Percentiles rank a stretch among this genome's conserved stretches.
Evolutionary conservation across 345 rosid species (phyloP).

Genomic region (Moricandia arvensis): DNA sequence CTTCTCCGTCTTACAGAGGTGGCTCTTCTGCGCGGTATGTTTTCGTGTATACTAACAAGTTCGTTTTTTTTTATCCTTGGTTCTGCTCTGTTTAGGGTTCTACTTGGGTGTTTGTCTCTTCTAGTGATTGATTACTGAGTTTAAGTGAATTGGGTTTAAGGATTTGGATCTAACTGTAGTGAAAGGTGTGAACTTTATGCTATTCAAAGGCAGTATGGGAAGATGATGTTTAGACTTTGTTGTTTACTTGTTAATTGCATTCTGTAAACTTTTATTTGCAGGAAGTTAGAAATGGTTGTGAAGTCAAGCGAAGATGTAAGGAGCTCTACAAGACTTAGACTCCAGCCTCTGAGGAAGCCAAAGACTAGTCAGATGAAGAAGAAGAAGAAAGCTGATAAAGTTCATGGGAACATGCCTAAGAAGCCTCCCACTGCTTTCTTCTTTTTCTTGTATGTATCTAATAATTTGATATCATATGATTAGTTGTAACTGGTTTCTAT

Average conservation of each 20-base stretch:
- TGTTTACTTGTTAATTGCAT: background rate
- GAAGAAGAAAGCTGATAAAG: slow-evolving; percentile 44
- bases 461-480: background rate
- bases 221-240: background rate
- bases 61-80: background rate
- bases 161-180: background rate
- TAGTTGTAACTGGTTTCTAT: background rate
- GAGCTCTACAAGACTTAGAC: slow-evolving; percentile 35
- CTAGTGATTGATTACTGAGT: background rate
- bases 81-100: slow-evolving; percentile 19
- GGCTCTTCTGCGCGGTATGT: slow-evolving; percentile 30
- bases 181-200: background rate
- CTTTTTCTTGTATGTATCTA: slow-evolving; percentile 61
- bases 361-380: slow-evolving; percentile 32
- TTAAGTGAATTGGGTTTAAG: background rate
- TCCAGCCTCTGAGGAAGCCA: slow-evolving; percentile 34
- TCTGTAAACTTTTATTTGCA: background rate
- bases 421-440: slow-evolving; percentile 95
- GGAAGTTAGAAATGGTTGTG: slow-evolving; percentile 41
- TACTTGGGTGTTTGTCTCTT: background rate
- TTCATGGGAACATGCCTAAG: slow-evolving; percentile 65
- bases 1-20: slow-evolving; percentile 15
- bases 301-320: slow-evolving; percentile 32
- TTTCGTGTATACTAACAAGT: background rate
- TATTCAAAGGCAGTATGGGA: background rate